These are phyloP conservation scores for Melaleuca alternifolia DNA, from an alignment of 345 rosid genomes.

Conservation along the genomic window DNA sequence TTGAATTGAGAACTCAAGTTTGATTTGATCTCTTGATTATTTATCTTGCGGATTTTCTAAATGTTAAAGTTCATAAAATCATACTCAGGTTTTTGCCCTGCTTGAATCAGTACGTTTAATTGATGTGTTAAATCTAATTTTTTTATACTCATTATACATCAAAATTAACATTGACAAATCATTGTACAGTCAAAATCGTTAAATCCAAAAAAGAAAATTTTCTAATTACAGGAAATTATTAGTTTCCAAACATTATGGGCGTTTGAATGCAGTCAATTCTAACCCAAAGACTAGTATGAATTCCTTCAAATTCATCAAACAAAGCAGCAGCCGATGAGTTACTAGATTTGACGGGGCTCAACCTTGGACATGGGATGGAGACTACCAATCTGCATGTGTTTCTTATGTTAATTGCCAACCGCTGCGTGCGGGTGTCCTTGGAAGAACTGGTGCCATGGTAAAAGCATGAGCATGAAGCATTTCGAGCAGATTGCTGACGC, in stretches of 20 bases:
- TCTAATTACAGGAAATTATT: not conserved
- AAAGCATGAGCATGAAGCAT: not conserved
- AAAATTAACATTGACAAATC: not conserved
- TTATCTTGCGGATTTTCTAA: not conserved
- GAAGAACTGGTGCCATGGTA: not conserved
- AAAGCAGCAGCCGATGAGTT: not conserved
- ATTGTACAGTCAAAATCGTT: not conserved
- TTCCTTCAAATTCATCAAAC: not conserved
- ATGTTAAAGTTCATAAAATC: not conserved
- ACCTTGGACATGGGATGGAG: no score
- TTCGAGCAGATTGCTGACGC: not conserved
- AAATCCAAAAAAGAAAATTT: not conserved
- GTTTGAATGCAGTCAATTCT: not conserved
- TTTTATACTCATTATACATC: not conserved
- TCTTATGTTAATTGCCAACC: not conserved
- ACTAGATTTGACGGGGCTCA: not conserved
- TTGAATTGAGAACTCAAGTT: not conserved
- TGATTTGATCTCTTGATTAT: not conserved
- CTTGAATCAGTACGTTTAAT: not conserved
- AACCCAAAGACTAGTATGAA: not conserved
- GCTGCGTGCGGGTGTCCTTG: not conserved
- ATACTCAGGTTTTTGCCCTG: not conserved
- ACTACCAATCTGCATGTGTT: not conserved
- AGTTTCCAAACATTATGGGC: not conserved
- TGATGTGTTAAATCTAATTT: not conserved